These are phyloP conservation scores for Pseudogymnoascus verrucosus DNA, from an alignment of 2,329 filamentous ascomycete species.

Conservation along the genomic window DNA sequence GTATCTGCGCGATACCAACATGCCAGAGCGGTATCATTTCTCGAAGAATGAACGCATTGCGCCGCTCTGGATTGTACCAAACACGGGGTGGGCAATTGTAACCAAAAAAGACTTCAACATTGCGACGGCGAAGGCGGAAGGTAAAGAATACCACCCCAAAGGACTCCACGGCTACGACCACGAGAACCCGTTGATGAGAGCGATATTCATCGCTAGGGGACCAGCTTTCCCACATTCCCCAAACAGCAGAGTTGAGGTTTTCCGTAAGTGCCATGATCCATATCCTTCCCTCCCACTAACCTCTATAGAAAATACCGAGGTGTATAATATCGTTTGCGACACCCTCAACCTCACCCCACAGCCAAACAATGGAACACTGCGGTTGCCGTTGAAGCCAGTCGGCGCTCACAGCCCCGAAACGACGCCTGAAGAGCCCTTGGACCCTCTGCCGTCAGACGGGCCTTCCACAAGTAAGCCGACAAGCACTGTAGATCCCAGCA, in stretches of 20 bases:
- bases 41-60: constrained; percentile 81
- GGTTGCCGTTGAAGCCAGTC: constrained; percentile 50
- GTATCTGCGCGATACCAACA: constrained; percentile 76
- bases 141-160: constrained; percentile 64
- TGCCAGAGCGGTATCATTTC: constrained; percentile 93
- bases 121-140: constrained; percentile 53
- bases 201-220: constrained; percentile 86
- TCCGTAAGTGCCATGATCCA: constrained; percentile 55
- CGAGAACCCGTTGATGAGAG: constrained; percentile 89
- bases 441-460: constrained; percentile 37
- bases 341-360: constrained; percentile 65
- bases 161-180: constrained; percentile 95
- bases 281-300: background rate
- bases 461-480: background rate
- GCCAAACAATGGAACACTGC: constrained; percentile 82
- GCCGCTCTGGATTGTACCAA: constrained; percentile 88
- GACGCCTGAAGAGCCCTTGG: constrained; percentile 41
- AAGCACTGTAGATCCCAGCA: background rate
- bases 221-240: constrained; percentile 83
- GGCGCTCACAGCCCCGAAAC: constrained; percentile 44
- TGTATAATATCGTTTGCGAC: constrained; percentile 93
- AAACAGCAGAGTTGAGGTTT: constrained; percentile 70
- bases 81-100: constrained; percentile 88
- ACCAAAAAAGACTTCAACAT: constrained; percentile 72
- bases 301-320: constrained; percentile 73